Percentiles rank a stretch among this genome's conserved stretches.
Conservation (phyloP, 73 alveolate species). For the Tetrahymena elliotti region DNA sequence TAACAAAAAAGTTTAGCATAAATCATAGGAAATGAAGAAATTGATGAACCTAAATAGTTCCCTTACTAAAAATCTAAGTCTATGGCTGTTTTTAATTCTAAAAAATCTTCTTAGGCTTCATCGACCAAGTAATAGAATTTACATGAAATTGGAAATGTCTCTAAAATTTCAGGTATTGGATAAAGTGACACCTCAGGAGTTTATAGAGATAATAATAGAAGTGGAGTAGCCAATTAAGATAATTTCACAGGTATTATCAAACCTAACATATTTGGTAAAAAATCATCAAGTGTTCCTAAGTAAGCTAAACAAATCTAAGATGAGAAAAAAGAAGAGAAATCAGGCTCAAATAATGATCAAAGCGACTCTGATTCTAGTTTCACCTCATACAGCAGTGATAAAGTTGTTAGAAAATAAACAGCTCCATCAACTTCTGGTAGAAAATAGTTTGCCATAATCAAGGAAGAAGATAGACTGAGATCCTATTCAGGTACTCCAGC, state of each 20-base stretch:
- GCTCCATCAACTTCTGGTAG: neutral
- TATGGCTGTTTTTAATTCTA: neutral
- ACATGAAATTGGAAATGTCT: neutral
- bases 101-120: neutral
- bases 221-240: neutral
- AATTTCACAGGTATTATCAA: neutral
- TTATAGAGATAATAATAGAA: neutral
- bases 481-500: neutral
- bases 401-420: neutral
- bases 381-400: neutral
- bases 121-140: neutral
- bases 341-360: neutral
- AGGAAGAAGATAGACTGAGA: neutral
- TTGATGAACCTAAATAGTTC: neutral
- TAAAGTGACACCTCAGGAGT: neutral
- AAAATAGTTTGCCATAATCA: neutral
- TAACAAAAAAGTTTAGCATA: neutral
- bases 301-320: neutral
- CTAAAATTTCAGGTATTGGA: neutral
- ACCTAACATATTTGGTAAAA: neutral
- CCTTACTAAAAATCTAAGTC: neutral
- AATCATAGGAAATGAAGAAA: neutral
- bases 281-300: neutral
- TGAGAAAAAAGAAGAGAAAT: neutral
- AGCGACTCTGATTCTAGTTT: neutral